Base-by-base conservation (phyloP, 257 asterid species). In the Solanum microdontum region DNA sequence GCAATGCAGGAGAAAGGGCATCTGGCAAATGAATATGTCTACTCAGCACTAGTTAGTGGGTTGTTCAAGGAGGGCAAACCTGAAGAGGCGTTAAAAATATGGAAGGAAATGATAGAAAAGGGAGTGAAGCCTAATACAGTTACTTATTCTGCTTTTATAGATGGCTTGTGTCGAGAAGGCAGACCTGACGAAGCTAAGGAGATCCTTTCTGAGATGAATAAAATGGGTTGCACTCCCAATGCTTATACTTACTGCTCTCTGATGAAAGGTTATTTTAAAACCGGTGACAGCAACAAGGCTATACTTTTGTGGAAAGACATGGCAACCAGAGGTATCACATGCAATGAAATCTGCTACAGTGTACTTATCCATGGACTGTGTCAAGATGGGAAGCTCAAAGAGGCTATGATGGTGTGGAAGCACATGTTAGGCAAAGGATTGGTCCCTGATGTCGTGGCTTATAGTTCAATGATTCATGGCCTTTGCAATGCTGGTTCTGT, bases 381-480 rank as follows among this genome's bases (percentile, higher is more conserved):
- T 82, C 90, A 91, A 87, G 91, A 92, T 45, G 99, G 98, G 87
- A 96, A 90, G 91, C 62, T 93, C 89, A 93, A 90, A 90, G 97
- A 92, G 87, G 99, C 98, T 84, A 89, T 91, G 91, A 92, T 91
- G 91, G 91, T 94, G 36, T 97, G 99, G 99, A 93, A 92, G 86
- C 96, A 91, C 17, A 91, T 97, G 89, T 84, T 94, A 89, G 89
- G 93, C 73, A 97, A 91, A 90, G 99, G 98, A 74, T 87, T 91
- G 69, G 88, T 87, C 72, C 96, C 96, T 45, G 99, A 97, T 88
- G 94, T 88, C 14, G 98, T 97, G 88, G 93, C 98, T 83, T 96
- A 96, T 90, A 95, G 91, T 91, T 96, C 99, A 72, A 93, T 97
- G 94, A 96, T 97, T 51, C 94, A 94, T 45, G 99, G 99, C 66